phyloP scores from a whole-genome alignment of 1,284 basidiomycete genomes.

The Apiotrichum mycotoxinovorans region DNA sequence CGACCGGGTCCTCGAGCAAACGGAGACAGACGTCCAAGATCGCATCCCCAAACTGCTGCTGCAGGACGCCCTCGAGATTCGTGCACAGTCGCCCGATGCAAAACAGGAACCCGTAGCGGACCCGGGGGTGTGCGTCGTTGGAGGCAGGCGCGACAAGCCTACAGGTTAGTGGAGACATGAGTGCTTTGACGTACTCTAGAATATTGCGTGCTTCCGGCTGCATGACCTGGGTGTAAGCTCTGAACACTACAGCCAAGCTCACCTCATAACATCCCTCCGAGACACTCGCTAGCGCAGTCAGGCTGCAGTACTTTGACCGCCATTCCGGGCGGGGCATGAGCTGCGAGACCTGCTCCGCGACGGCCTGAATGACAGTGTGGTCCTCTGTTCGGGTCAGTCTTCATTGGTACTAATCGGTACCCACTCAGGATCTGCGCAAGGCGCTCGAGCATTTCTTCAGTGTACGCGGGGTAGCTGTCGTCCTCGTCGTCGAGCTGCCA shows the following conservation, averaged over 20 bases:
- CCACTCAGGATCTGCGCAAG: constrained; percentile 66
- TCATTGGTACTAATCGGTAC: not conserved
- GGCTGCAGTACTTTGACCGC: constrained; percentile 71
- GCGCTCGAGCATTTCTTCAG: constrained; percentile 73
- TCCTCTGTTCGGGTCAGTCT: constrained; percentile 49
- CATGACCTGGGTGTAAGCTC: constrained; percentile 8
- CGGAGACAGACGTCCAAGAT: constrained; percentile 64
- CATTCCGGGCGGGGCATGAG: constrained; percentile 70
- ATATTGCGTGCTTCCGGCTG: constrained; percentile 4
- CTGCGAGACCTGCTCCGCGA: constrained; percentile 71
- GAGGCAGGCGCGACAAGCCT: constrained; percentile 73
- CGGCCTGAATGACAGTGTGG: constrained; percentile 63
- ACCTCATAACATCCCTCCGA: constrained; percentile 33
- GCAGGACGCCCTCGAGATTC: constrained; percentile 53
- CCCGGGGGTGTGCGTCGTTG: constrained; percentile 70
- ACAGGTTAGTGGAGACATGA: too few species aligned
- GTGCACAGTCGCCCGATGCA: constrained; percentile 81
- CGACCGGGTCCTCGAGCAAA: constrained; percentile 68
- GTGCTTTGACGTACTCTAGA: constrained; percentile 7
- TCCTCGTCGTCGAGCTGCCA: constrained; percentile 63
- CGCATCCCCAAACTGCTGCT: constrained; percentile 25
- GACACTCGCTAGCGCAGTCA: constrained; percentile 55
- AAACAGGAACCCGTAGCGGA: constrained; percentile 78
- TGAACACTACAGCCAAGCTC: not conserved
- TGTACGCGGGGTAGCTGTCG: constrained; percentile 66